Evolutionary conservation across 2,329 filamentous ascomycete genomes (phyloP).

Genomic region (Trichophyton rubrum): DNA sequence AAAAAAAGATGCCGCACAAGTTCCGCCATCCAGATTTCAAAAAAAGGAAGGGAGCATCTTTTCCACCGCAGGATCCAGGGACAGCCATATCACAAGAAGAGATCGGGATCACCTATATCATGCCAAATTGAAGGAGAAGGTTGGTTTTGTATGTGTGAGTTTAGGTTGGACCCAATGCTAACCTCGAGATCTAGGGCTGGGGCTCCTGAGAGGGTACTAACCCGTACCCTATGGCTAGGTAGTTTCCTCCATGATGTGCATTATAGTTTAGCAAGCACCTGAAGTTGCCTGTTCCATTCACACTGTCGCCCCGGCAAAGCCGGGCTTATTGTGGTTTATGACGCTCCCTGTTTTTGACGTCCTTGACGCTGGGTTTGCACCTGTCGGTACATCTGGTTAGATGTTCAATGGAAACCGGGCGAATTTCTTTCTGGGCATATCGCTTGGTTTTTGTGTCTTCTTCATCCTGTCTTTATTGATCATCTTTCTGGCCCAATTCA

Average conservation of each 20-base stretch:
- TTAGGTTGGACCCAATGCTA: background rate
- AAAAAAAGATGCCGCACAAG: slow-evolving; percentile 49
- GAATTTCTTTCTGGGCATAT: background rate
- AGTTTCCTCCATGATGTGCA: background rate
- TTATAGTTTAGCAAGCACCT: background rate
- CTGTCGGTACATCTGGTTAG: background rate
- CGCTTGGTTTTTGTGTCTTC: background rate
- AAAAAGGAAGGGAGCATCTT: slow-evolving; percentile 58
- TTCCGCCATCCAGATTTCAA: slow-evolving; percentile 55
- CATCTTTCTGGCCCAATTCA: background rate
- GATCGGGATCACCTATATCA: slow-evolving; percentile 46
- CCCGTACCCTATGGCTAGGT: background rate
- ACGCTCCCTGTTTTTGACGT: background rate
- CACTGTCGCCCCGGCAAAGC: background rate
- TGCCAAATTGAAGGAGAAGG: slow-evolving; percentile 39
- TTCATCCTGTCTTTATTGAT: background rate
- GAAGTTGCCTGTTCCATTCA: background rate
- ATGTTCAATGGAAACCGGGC: background rate
- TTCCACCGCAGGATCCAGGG: slow-evolving; percentile 51
- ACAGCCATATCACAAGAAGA: slow-evolving; percentile 51
- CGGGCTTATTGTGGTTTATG: background rate
- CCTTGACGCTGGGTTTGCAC: background rate
- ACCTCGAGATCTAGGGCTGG: background rate
- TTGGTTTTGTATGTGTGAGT: slow-evolving; percentile 9
- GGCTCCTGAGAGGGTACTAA: background rate